phyloP scores from a whole-genome alignment of 2,329 filamentous ascomycete genomes.

The Venturia pyrina region DNA sequence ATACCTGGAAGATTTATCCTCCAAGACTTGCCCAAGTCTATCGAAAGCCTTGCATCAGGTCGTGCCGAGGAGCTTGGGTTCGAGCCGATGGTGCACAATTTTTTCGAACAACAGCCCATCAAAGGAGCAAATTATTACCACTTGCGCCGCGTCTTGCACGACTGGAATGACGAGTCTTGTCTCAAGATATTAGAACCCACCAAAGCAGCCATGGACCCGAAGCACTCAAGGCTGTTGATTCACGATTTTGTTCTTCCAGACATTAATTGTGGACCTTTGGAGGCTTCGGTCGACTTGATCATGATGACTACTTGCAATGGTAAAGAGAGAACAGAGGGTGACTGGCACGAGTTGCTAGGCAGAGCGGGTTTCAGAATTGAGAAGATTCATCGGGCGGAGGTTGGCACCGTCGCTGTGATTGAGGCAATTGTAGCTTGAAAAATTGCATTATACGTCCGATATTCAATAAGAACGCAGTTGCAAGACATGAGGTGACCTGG shows the following conservation, averaged over 20 bases:
- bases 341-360: constrained; percentile 28
- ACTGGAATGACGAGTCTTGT: constrained; percentile 22
- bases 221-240: constrained; percentile 24
- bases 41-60: not conserved
- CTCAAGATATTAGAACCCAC: constrained; percentile 20
- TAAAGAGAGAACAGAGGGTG: constrained; percentile 26
- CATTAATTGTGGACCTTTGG: constrained; percentile 26
- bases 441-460: no score
- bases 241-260: constrained; percentile 23
- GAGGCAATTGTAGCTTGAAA: constrained; percentile 8
- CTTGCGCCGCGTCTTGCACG: constrained; percentile 21
- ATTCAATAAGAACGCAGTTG: no score
- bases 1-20: constrained; percentile 12
- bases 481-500: no score
- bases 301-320: constrained; percentile 28
- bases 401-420: constrained; percentile 5
- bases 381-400: constrained; percentile 22
- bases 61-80: not conserved
- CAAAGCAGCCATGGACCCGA: constrained; percentile 19
- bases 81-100: constrained; percentile 8
- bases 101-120: constrained; percentile 16
- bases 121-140: constrained; percentile 14
- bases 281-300: constrained; percentile 29
- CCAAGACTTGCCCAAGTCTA: constrained; percentile 13
- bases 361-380: constrained; percentile 22